phyloP scores from a whole-genome alignment of 1,139 yeast genomes.

The Yamadazyma atmosphaerica region DNA sequence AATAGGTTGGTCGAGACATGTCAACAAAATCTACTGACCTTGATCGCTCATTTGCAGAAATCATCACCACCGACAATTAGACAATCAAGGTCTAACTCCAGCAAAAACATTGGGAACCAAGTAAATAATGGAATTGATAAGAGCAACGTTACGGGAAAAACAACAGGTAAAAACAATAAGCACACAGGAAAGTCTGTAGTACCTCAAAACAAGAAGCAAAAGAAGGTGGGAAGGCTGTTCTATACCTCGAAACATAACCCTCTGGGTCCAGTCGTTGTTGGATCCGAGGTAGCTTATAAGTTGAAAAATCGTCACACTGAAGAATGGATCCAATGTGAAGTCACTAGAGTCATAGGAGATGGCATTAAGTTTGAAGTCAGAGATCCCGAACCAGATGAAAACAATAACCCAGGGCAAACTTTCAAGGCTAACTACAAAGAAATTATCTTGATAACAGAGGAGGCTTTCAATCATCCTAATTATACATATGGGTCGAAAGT shows the following conservation, averaged over 20 bases:
- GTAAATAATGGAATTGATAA: background rate
- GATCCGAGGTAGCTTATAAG: slow-evolving; percentile 88
- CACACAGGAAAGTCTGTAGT: slow-evolving; percentile 4
- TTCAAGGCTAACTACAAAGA: slow-evolving; percentile 84
- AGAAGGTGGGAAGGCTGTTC: slow-evolving; percentile 42
- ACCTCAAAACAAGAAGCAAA: slow-evolving; percentile 21
- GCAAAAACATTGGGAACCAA: background rate
- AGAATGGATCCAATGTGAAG: slow-evolving; percentile 98
- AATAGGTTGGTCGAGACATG: slow-evolving; percentile 46
- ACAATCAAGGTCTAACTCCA: slow-evolving; percentile 7
- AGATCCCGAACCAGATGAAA: slow-evolving; percentile 97
- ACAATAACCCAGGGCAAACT: slow-evolving; percentile 83
- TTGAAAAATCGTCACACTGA: slow-evolving; percentile 66
- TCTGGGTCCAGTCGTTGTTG: slow-evolving; percentile 59
- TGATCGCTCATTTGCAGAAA: slow-evolving; percentile 28
- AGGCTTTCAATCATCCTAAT: slow-evolving; percentile 42
- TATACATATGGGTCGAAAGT: slow-evolving; percentile 81
- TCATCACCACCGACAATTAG: slow-evolving; percentile 7
- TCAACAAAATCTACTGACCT: slow-evolving; percentile 35
- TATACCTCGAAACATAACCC: slow-evolving; percentile 54
- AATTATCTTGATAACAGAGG: slow-evolving; percentile 54
- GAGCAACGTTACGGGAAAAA: background rate
- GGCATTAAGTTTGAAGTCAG: slow-evolving; percentile 81
- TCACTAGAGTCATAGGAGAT: slow-evolving; percentile 72
- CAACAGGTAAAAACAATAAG: slow-evolving; percentile 2